Percentiles rank a stretch among this genome's conserved stretches.
Conservation (phyloP, 495 filamentous ascomycete genomes). For the Rusavskia elegans region DNA sequence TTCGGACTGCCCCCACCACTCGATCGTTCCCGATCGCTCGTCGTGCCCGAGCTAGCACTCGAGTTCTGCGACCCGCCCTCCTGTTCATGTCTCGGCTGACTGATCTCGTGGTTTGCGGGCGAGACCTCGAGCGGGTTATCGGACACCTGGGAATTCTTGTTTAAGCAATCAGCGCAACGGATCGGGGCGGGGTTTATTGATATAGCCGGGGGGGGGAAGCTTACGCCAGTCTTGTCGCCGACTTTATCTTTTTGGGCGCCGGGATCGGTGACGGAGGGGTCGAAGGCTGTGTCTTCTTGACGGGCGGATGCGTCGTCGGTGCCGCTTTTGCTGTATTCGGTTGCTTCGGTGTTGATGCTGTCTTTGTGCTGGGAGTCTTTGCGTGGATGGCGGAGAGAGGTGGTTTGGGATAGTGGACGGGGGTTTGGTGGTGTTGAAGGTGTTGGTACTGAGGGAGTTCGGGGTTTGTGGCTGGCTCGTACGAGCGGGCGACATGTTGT, state of each 20-base stretch:
- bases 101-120: constrained; percentile 44
- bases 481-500: not conserved
- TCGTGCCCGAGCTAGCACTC: constrained; percentile 11
- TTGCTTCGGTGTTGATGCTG: constrained; percentile 33
- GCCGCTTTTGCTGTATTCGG: constrained; percentile 42
- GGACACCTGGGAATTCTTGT: constrained; percentile 2
- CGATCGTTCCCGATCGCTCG: constrained; percentile 20
- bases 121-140: constrained; percentile 41
- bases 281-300: constrained; percentile 35
- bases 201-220: not conserved
- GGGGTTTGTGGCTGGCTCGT: not conserved
- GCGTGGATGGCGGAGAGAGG: constrained; percentile 5
- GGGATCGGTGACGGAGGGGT: constrained; percentile 41
- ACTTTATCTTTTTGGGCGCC: constrained; percentile 32
- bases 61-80: constrained; percentile 32
- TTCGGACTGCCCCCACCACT: constrained; percentile 31
- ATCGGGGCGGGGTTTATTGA: not conserved
- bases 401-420: constrained; percentile 8
- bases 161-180: not conserved
- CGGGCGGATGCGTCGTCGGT: constrained; percentile 37
- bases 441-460: not conserved
- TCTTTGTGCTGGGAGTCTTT: constrained; percentile 37
- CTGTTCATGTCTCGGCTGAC: constrained; percentile 24
- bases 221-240: constrained; percentile 18
- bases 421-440: not conserved